Percentiles rank a stretch among this genome's conserved stretches.
These are phyloP conservation scores for Salvia splendens DNA, from an alignment of 257 asterid species.

Conservation along the genomic window DNA sequence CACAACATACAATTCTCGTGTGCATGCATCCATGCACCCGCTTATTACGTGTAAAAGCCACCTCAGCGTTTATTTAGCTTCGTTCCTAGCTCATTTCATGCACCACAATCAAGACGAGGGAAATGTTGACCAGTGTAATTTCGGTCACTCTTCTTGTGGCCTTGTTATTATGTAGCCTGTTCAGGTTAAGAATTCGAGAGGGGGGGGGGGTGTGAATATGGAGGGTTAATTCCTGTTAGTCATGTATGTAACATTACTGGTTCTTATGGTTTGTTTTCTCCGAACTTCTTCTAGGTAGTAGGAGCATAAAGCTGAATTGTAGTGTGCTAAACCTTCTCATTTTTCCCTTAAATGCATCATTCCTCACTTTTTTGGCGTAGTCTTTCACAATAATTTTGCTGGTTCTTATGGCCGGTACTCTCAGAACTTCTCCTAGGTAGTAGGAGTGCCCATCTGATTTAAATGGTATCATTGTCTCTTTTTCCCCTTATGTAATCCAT, in stretches of 20 bases:
- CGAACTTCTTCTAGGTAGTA: neutral
- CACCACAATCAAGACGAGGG: neutral
- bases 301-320: neutral
- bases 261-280: conserved; percentile 14
- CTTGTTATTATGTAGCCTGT: too few species aligned
- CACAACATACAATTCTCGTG: too few species aligned
- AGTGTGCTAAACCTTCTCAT: neutral
- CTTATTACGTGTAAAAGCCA: too few species aligned
- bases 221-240: conserved; percentile 1
- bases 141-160: neutral
- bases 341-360: neutral
- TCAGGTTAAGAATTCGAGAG: too few species aligned
- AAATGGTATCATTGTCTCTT: neutral
- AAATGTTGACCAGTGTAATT: neutral
- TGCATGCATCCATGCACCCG: too few species aligned
- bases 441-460: conserved; percentile 3
- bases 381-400: neutral
- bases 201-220: neutral
- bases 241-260: neutral
- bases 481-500: conserved; percentile 3
- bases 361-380: neutral
- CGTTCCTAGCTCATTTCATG: too few species aligned
- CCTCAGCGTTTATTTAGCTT: too few species aligned
- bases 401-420: conserved; percentile 6
- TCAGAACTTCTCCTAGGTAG: neutral